Evolutionary conservation across 306 rosid genomes (phyloP), one percentile per base, ranked within the genome.

Genomic region (Fragaria iinumae): DNA sequence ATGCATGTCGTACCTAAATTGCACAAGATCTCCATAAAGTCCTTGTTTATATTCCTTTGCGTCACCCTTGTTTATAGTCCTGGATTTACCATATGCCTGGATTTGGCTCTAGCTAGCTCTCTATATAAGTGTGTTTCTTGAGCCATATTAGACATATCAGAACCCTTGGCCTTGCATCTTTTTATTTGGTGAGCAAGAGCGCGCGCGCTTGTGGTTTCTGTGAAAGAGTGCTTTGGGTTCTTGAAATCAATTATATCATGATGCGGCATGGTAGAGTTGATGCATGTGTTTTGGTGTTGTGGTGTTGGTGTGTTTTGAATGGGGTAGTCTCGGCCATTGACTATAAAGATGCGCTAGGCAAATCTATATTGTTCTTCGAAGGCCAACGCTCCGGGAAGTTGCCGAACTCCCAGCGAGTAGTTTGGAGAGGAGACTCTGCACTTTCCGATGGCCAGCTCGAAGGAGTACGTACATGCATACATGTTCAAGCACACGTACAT

Each of bases 331-430:
- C 69, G 71, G 82, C 84, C 64, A 68, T 67, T 62, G 81, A 70
- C 47, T 77, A 81, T 3, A 23, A 20, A 67, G 96, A 90, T 68
- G 97, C 94, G 17, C 88, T 94, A 67, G 84, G 39, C 80, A 90
- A 94, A 69, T 88, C 93, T 53, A 84, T 91, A 48, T 60, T 91
- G 81, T 94, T 94, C 87, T 88, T 94, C 39, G 91, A 91, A 82
- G 97, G 97, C 47, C 98, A 91, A 74, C 90, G 96, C 39, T 94
- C 97, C 0, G 97, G 96, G 63, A 90, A 90, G 74, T 81, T 94
- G 78, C 91, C 93, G 0, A 2, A 77, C 3, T 60, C 1, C 53
- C 98, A 89, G 56, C 87, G 93, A 79, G 89, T 88, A 1, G 81
- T 73, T 9, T 94, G 96, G 96, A 82, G 96, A 59, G 96, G 88